Evolutionary conservation across 2,329 filamentous ascomycete genomes (phyloP).

Genomic region (Sclerotinia sclerotiorum): DNA sequence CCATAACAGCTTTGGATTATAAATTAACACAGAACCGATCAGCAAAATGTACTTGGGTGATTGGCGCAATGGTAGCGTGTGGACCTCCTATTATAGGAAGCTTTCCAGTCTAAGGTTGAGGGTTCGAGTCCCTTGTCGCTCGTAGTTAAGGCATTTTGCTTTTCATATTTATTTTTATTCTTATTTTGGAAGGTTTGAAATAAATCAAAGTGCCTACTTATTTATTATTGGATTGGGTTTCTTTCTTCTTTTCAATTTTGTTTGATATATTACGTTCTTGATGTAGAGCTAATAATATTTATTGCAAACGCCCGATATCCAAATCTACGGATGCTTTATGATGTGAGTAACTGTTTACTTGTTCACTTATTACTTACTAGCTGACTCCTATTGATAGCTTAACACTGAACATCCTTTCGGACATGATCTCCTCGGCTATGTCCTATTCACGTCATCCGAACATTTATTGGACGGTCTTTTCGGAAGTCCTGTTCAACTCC

Average conservation of each 20-base stretch:
- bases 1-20: neutral
- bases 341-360: too few species aligned
- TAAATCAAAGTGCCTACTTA: neutral
- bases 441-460: too few species aligned
- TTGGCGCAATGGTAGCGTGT: constrained; percentile 23
- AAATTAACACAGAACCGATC: neutral
- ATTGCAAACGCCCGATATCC: neutral
- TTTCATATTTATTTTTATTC: neutral
- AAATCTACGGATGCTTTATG: neutral
- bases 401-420: too few species aligned
- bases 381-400: too few species aligned
- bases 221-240: neutral
- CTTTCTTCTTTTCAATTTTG: neutral
- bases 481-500: neutral
- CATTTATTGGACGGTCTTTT: too few species aligned
- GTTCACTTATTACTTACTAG: too few species aligned
- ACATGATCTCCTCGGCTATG: too few species aligned
- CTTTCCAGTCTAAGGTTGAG: constrained; percentile 17
- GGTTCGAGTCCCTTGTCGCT: constrained; percentile 21
- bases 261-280: neutral
- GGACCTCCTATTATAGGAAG: constrained; percentile 20
- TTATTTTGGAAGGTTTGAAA: too few species aligned
- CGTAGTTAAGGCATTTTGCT: neutral
- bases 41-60: neutral
- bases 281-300: neutral